A percentile compares a stretch with the other conserved stretches of the same genome.
phyloP scores from a whole-genome alignment of 2,329 filamentous ascomycete genomes.

The Botrytis fabae region DNA sequence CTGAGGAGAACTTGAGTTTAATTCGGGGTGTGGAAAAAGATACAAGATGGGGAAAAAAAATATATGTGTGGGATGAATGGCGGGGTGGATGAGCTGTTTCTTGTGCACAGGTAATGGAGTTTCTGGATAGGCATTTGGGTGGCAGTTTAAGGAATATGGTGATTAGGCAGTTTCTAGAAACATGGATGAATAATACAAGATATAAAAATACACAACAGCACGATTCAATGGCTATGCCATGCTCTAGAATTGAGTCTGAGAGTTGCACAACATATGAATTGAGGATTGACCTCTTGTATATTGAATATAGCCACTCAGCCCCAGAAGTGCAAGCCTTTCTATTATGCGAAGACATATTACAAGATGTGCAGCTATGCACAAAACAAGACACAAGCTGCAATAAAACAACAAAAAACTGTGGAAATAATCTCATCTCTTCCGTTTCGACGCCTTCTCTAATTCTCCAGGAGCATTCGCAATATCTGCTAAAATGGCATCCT shows the following conservation, averaged over 20 bases:
- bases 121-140: background rate
- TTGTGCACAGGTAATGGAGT: constrained; percentile 1
- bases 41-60: too few species aligned
- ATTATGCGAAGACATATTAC: background rate
- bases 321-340: background rate
- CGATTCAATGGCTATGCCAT: background rate
- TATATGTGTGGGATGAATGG: background rate
- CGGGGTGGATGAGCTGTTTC: background rate
- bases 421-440: constrained; percentile 5
- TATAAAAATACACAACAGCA: background rate
- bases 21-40: background rate
- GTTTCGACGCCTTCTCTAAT: constrained; percentile 23
- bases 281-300: too few species aligned
- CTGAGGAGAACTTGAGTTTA: background rate
- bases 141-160: background rate
- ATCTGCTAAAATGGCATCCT: constrained; percentile 22
- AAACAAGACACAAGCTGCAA: background rate
- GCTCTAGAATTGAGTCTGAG: background rate
- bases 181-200: background rate
- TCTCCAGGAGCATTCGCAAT: constrained; percentile 29
- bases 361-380: background rate
- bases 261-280: background rate
- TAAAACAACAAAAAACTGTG: background rate
- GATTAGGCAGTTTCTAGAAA: background rate
- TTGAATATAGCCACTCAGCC: background rate